Conservation (phyloP, 257 asterid genomes). For the Primulina tabacum region DNA sequence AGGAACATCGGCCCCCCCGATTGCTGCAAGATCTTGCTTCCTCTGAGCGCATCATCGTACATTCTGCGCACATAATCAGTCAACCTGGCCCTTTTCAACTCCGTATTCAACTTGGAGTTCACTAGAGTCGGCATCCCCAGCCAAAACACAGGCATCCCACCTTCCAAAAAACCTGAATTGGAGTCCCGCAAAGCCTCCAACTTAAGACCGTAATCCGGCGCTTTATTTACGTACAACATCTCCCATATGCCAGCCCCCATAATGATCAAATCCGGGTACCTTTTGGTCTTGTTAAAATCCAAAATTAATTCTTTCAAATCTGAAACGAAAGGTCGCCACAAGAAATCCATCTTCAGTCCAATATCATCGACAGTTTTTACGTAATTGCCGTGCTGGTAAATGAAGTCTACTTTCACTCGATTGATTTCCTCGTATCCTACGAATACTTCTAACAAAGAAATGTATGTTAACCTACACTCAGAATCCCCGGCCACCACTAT, state of each 20-base stretch:
- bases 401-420: neutral
- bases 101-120: neutral
- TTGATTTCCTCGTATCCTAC: neutral
- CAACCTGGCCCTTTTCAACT: neutral
- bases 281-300: no score
- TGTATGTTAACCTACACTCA: neutral
- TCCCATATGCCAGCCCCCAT: neutral
- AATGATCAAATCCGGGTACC: neutral
- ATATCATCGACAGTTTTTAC: neutral
- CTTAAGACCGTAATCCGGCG: neutral
- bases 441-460: neutral
- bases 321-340: neutral
- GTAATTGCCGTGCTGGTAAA: neutral
- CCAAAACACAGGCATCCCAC: neutral
- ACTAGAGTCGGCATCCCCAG: neutral
- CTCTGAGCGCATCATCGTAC: neutral
- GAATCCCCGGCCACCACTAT: neutral
- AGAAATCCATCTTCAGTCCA: neutral
- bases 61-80: neutral
- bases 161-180: no score
- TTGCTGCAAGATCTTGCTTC: neutral
- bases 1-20: neutral
- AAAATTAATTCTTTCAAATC: no score
- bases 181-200: neutral
- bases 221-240: neutral